Percentiles rank a stretch among this genome's conserved stretches.
These are phyloP conservation scores for Articulospora tetracladia DNA, from an alignment of 495 filamentous ascomycete species.

Conservation along the genomic window DNA sequence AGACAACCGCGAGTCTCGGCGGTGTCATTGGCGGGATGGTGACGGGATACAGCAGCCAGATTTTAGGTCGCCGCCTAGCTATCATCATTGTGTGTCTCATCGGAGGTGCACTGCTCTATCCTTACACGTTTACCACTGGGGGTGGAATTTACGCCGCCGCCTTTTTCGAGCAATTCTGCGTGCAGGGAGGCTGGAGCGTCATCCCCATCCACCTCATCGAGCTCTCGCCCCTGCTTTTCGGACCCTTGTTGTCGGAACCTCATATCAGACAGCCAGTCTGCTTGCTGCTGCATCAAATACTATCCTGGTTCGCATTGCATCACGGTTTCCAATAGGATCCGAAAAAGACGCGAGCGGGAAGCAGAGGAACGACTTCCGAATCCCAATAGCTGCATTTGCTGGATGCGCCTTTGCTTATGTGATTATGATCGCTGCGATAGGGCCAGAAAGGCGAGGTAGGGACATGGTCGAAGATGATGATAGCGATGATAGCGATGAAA, in stretches of 20 bases:
- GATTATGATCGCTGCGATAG: conserved; percentile 55
- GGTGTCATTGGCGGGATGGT: conserved; percentile 61
- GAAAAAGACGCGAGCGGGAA: conserved; percentile 11
- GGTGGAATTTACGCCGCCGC: conserved; percentile 56
- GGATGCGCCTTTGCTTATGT: conserved; percentile 59
- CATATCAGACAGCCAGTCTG: conserved; percentile 77
- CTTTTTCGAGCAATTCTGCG: conserved; percentile 77
- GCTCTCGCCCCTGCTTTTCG: conserved; percentile 69
- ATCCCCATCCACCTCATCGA: conserved; percentile 73
- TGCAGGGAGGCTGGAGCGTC: conserved; percentile 75
- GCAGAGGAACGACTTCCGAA: conserved; percentile 30
- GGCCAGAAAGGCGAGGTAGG: conserved; percentile 51
- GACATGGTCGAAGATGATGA: conserved; percentile 22
- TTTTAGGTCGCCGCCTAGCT: conserved; percentile 62
- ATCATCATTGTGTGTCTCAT: conserved; percentile 59
- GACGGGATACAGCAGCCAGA: conserved; percentile 68
- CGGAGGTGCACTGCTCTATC: conserved; percentile 59
- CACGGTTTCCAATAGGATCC: conserved; percentile 29
- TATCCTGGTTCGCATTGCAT: conserved; percentile 35
- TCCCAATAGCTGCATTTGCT: conserved; percentile 31
- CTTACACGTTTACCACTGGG: conserved; percentile 62
- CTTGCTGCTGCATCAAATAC: conserved; percentile 64
- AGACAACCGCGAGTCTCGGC: conserved; percentile 31
- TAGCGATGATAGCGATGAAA: background rate
- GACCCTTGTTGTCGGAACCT: conserved; percentile 63